Base-by-base conservation (phyloP, 495 filamentous ascomycete species). In the Penicillium tannophilum region DNA sequence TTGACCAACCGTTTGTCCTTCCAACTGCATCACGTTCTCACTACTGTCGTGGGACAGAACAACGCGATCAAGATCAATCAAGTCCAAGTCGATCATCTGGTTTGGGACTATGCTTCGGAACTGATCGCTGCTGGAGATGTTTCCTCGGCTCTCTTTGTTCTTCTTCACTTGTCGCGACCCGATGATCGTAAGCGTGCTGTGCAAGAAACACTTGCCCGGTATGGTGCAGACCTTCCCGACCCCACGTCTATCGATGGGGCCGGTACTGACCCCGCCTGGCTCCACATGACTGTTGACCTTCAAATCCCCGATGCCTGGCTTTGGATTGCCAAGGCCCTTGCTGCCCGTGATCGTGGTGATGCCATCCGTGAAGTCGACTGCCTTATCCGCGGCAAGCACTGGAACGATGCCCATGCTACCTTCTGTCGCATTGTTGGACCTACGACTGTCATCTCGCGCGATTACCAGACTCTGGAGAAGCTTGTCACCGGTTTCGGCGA, bases 241-340 rank as follows among this genome's bases (percentile, higher is more conserved):
- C 86, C 91, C 59, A 78, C 87, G 26, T 80, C 83, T 36, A 76
- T 75, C 3, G 83, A 85, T 35, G 79, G 78, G 41, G 62, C 76
- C 8, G 69, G 33, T 8, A n/a, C 74, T 39, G 60, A 73, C 57
- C 46, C 65, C 1, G 66, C 54, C 10, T 91, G 88, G 75, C 73
- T 71, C 16, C 81, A 81, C 23, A 79, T 95, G 0, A 76, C 80
- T 5, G 64, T 78, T 31, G 80, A 82, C 5, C 82, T 89, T 47
- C 79, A 86, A 53, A 79, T 98, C 51, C 90, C 92, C 4, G 79
- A 79, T 36, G 63, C 76, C 24, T 96, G 91, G 92, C 81, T 98
- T 60, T 93, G 87, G 85, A 85, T 91, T 54, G 90, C 93, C 28
- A 92, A 92, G 75, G 94, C 93, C 5, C 78, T 95, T 8, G 83